Percentiles rank a stretch among this genome's conserved stretches.
These are phyloP conservation scores for Fusarium sp. DNA, from an alignment of 2,329 filamentous ascomycete species.

Conservation along the genomic window DNA sequence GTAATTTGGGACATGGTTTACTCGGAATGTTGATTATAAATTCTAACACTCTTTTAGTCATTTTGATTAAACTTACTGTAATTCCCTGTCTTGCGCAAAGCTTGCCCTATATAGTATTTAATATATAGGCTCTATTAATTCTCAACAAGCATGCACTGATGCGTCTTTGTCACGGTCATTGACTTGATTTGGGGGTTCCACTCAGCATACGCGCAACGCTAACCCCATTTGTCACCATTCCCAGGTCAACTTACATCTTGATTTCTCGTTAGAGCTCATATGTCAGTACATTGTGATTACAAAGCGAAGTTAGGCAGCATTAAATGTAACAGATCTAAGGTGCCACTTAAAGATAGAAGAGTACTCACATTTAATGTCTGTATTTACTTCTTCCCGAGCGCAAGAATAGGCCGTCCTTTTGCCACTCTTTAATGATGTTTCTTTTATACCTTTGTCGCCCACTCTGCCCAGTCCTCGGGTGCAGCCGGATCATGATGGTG, in stretches of 20 bases:
- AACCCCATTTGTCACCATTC: background rate
- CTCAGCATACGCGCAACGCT: background rate
- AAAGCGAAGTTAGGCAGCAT: background rate
- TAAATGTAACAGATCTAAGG: accelerated
- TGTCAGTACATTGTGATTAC: background rate
- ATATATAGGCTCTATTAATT: accelerated
- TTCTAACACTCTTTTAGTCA: background rate
- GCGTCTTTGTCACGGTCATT: accelerated
- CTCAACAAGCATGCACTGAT: no score
- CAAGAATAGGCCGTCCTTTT: no score
- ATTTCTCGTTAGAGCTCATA: background rate
- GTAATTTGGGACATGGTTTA: no score
- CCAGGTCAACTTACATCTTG: no score
- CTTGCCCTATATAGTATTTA: accelerated
- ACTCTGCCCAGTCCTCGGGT: no score
- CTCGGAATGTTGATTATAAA: background rate
- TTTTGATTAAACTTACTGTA: background rate
- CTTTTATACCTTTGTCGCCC: no score
- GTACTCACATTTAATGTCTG: no score
- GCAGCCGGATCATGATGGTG: no score
- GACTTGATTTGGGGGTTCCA: background rate
- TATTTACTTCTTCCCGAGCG: background rate
- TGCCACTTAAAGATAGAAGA: background rate
- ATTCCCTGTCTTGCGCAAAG: background rate
- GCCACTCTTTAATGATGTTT: no score